Evolutionary conservation across 2,329 filamentous ascomycete species (phyloP).

Genomic region (Penicillium griseofulvum): DNA sequence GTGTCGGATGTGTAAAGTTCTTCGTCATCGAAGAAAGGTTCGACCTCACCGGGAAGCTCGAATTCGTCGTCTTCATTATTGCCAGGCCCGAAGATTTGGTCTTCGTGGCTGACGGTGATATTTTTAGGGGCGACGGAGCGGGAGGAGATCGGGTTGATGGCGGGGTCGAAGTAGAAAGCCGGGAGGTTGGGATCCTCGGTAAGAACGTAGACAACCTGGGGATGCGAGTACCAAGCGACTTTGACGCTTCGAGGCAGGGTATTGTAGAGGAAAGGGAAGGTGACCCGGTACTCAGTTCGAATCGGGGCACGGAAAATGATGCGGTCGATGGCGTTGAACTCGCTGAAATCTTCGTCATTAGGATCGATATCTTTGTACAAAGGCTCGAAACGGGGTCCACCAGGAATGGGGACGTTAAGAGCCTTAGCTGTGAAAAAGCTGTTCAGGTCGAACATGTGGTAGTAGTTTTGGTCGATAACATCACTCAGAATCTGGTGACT

Average conservation of each 20-base stretch:
- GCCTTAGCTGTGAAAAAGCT: slow-evolving; percentile 96
- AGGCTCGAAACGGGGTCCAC: slow-evolving; percentile 93
- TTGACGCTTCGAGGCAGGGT: slow-evolving; percentile 92
- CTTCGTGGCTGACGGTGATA: slow-evolving; percentile 85
- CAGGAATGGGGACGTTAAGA: slow-evolving; percentile 94
- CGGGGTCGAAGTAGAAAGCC: slow-evolving; percentile 96
- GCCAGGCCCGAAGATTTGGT: slow-evolving; percentile 82
- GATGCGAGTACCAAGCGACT: slow-evolving; percentile 88
- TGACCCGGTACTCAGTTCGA: slow-evolving; percentile 91
- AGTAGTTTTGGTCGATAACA: slow-evolving; percentile 93
- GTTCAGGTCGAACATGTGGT: slow-evolving; percentile 93
- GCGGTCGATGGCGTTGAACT: slow-evolving; percentile 98
- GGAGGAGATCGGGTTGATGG: slow-evolving; percentile 96
- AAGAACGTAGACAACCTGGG: slow-evolving; percentile 86
- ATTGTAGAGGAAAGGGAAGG: slow-evolving; percentile 94
- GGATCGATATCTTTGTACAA: slow-evolving; percentile 98
- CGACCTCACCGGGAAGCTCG: slow-evolving; percentile 71
- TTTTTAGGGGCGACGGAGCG: slow-evolving; percentile 93
- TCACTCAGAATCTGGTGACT: slow-evolving; percentile 90
- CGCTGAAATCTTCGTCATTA: slow-evolving; percentile 98
- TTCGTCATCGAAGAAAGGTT: slow-evolving; percentile 88
- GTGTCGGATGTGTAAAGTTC: slow-evolving; percentile 88
- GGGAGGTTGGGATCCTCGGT: slow-evolving; percentile 86
- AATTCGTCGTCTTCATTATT: slow-evolving; percentile 84
- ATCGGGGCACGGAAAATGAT: slow-evolving; percentile 98